Evolutionary conservation across 2,329 filamentous ascomycete genomes (phyloP).

Genomic region (Pseudocercospora crystallina): DNA sequence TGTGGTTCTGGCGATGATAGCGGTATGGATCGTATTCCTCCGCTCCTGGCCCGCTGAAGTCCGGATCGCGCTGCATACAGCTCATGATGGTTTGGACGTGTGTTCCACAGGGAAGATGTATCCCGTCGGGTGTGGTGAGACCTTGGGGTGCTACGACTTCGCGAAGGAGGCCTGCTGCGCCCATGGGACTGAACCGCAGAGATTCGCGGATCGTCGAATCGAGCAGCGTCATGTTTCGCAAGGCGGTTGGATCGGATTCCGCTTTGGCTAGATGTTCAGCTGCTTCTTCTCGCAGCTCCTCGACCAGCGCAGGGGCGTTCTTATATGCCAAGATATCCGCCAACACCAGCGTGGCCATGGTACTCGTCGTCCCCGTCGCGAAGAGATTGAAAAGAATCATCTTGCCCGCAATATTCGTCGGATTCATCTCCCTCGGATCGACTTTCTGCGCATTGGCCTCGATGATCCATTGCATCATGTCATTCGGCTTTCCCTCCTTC

Average conservation of each 20-base stretch:
- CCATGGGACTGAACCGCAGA: conserved; percentile 18
- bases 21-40: conserved; percentile 26
- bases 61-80: conserved; percentile 26
- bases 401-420: conserved; percentile 15
- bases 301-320: conserved; percentile 6
- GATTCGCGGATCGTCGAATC: conserved; percentile 31
- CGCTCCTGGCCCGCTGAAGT: conserved; percentile 21
- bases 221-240: conserved; percentile 20
- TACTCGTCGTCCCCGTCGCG: conserved; percentile 23
- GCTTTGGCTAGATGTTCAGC: conserved; percentile 3
- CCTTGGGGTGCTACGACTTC: conserved; percentile 25
- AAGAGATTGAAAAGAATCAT: conserved; percentile 26
- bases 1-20: conserved; percentile 13
- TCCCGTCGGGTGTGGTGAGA: conserved; percentile 24
- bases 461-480: conserved; percentile 23
- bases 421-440: conserved; percentile 8
- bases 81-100: conserved; percentile 21
- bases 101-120: conserved; percentile 20
- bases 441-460: conserved; percentile 6
- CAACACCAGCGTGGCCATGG: conserved; percentile 18
- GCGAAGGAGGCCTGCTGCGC: conserved; percentile 15
- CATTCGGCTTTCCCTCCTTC: conserved; percentile 5
- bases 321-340: conserved; percentile 17
- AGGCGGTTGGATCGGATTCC: conserved; percentile 13
- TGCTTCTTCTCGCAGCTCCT: conserved; percentile 21